Base-by-base conservation (phyloP, 208 protist genomes). In the Trichomonas gallinae region DNA sequence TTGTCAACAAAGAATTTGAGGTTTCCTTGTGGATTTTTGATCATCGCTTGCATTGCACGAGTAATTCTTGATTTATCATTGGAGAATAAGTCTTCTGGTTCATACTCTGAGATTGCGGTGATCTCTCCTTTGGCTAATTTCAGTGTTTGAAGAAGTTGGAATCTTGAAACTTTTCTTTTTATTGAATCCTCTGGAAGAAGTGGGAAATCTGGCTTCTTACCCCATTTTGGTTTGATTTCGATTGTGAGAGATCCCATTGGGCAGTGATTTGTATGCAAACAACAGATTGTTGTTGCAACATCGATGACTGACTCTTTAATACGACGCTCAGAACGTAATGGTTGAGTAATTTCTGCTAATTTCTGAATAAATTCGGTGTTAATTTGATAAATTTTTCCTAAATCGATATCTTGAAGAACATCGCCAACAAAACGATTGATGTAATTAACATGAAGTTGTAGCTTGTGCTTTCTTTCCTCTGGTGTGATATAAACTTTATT, bases 181-280 rank as follows among this genome's bases (percentile, higher is more conserved):
- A 40, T 9, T 11, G 87, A 93, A 93, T 51, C 44, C 4, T 4
- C 13, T 38, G 40, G 44, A 34, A 93, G 36, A 38, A 93, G 17
- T 58, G 87, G 87, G n/a, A 42, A 93, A 51, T 34, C 40, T 49
- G 87, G 87, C 6, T 48, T 42, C 42, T 48, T 36, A 0, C 87
- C 87, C 87, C 87, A 93, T 51, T 93, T 93, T 51, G 87, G 87
- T 15, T 93, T 93, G 31, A 93, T 48, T 51, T 93, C 87, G 44
- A 93, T 51, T 13, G 34, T 26, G 46, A 93, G 40, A 15, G 44
- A 48, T 34, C 45, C 17, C 0, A 44, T 34, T 44, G 87, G 87
- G 15, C 42, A 48, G 31, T 93, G 87, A 93, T 93, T 44, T 10
- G 42, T 44, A 51, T 93, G 87, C 34, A 93, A 38, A 21, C 42